Conservation (phyloP, 768 basidiomycete genomes). For the Kwoniella sp. region DNA sequence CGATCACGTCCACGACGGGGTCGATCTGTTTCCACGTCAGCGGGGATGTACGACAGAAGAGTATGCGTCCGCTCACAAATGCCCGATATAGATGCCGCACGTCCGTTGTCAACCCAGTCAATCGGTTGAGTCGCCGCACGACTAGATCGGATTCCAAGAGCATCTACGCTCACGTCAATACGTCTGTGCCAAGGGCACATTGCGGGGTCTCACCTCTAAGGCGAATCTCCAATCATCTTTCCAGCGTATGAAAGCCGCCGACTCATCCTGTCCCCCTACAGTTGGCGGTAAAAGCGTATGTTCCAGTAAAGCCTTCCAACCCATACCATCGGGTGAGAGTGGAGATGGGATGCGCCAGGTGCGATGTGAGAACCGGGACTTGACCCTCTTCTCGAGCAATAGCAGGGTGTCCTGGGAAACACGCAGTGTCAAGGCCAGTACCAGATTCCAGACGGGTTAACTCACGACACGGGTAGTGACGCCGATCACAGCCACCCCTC, state of each 20-base stretch:
- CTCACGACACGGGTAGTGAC: slow-evolving; percentile 67
- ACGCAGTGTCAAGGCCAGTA: slow-evolving; percentile 6
- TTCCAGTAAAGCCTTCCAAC: slow-evolving; percentile 56
- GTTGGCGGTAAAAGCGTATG: too few species aligned
- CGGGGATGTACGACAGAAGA: neutral
- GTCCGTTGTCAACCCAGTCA: slow-evolving; percentile 43
- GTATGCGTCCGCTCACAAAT: slow-evolving; percentile 29
- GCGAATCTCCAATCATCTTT: slow-evolving; percentile 57
- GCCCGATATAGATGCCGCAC: slow-evolving; percentile 40
- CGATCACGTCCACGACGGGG: slow-evolving; percentile 19
- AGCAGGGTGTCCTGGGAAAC: slow-evolving; percentile 84
- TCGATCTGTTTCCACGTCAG: slow-evolving; percentile 16
- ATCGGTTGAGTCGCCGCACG: slow-evolving; percentile 20
- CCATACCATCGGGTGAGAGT: slow-evolving; percentile 54
- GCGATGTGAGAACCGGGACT: slow-evolving; percentile 92
- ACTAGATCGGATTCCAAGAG: slow-evolving; percentile 19
- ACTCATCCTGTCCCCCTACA: slow-evolving; percentile 21
- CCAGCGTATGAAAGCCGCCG: slow-evolving; percentile 56
- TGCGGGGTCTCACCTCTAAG: slow-evolving; percentile 53
- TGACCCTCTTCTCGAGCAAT: slow-evolving; percentile 89
- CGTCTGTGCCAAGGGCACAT: slow-evolving; percentile 9
- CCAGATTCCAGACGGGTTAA: neutral
- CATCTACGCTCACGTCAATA: slow-evolving; percentile 9
- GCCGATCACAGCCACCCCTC: slow-evolving; percentile 78
- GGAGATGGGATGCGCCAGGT: slow-evolving; percentile 73